A percentile compares a stretch with the other conserved stretches of the same genome.
Conservation (phyloP, 192 early-diverging fungal species). For the Geranomyces variabilis region DNA sequence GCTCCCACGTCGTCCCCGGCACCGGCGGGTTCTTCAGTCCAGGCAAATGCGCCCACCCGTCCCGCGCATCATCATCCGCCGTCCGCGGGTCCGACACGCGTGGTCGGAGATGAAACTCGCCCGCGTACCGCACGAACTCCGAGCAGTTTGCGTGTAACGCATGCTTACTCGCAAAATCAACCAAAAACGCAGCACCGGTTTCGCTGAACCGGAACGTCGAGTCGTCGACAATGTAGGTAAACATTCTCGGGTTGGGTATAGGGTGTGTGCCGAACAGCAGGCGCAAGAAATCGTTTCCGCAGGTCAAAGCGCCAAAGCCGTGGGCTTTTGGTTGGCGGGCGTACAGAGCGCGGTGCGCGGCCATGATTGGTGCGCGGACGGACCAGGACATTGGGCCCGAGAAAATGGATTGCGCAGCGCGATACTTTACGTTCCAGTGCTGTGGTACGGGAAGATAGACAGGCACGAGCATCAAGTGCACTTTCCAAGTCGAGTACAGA, state of each 20-base stretch:
- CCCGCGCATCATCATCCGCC: neutral
- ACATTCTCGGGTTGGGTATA: constrained; percentile 28
- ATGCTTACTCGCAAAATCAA: constrained; percentile 27
- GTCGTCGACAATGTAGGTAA: constrained; percentile 32
- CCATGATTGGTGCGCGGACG: constrained; percentile 8
- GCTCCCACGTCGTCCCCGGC: neutral
- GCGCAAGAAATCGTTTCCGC: constrained; percentile 2
- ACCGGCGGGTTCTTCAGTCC: neutral
- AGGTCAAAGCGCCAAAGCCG: constrained; percentile 3
- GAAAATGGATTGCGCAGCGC: constrained; percentile 23
- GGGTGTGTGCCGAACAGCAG: neutral
- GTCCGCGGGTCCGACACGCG: neutral
- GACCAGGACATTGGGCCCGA: constrained; percentile 9
- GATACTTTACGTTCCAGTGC: constrained; percentile 22
- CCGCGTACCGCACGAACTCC: constrained; percentile 25
- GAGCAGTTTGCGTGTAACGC: constrained; percentile 31
- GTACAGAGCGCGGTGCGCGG: constrained; percentile 24
- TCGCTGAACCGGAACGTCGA: constrained; percentile 14
- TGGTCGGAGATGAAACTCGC: constrained; percentile 28
- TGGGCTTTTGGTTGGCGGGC: constrained; percentile 6
- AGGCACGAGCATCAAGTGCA: constrained; percentile 17
- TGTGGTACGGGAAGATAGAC: neutral
- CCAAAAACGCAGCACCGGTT: constrained; percentile 25
- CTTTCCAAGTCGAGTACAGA: constrained; percentile 25
- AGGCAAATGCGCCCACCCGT: constrained; percentile 17